A percentile compares a stretch with the other conserved stretches of the same genome.
phyloP scores from a whole-genome alignment of 2,329 filamentous ascomycete genomes.

The Epichloe coenophiala region DNA sequence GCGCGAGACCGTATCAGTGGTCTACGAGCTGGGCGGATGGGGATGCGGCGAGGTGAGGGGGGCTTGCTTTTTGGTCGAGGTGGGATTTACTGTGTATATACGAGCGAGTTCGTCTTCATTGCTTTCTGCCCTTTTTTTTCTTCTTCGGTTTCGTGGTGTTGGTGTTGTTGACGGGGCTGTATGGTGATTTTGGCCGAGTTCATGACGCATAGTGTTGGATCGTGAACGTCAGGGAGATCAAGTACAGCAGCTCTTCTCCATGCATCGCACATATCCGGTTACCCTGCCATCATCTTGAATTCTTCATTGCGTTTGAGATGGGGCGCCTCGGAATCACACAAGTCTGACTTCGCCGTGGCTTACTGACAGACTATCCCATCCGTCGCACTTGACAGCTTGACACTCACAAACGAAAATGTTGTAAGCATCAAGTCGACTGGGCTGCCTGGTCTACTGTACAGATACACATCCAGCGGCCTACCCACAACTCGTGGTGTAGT shows the following conservation, averaged over 20 bases:
- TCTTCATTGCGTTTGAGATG: too few species aligned
- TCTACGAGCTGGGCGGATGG: conserved; percentile 21
- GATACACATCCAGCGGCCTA: conserved; percentile 11
- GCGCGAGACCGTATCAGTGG: conserved; percentile 17
- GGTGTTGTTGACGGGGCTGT: too few species aligned
- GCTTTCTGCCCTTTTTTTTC: neutral
- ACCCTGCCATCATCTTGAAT: too few species aligned
- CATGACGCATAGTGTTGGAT: too few species aligned
- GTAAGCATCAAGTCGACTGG: conserved; percentile 8
- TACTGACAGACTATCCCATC: too few species aligned
- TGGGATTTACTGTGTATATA: neutral
- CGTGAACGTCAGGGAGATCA: too few species aligned
- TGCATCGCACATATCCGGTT: too few species aligned
- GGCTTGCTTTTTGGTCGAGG: neutral
- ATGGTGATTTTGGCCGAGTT: too few species aligned
- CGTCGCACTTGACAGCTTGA: neutral
- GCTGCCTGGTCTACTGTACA: conserved; percentile 17
- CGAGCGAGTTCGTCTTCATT: neutral
- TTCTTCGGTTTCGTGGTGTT: neutral
- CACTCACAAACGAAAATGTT: conserved; percentile 1
- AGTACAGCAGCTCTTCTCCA: too few species aligned
- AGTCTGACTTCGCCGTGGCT: too few species aligned
- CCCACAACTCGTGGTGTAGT: conserved; percentile 11
- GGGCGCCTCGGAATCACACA: too few species aligned
- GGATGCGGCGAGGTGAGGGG: conserved; percentile 14